phyloP scores from a whole-genome alignment of 768 basidiomycete genomes.

The Russula virescens region DNA sequence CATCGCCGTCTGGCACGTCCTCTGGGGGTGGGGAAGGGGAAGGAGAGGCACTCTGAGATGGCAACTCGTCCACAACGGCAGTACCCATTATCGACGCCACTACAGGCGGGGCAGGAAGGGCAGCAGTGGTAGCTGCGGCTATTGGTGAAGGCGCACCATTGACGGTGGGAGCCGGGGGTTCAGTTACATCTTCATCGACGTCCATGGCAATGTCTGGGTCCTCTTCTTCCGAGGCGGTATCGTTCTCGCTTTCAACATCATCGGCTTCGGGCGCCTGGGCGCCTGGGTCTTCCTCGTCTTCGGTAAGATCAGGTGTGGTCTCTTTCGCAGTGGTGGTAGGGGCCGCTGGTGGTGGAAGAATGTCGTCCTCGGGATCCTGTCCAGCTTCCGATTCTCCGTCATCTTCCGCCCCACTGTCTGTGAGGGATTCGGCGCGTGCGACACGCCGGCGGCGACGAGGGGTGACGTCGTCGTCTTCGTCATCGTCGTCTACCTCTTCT shows the following conservation, averaged over 20 bases:
- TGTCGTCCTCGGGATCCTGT: conserved; percentile 35
- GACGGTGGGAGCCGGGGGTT: conserved; percentile 10
- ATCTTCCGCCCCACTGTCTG: conserved; percentile 20
- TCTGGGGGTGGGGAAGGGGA: conserved; percentile 19
- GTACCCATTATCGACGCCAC: conserved; percentile 19
- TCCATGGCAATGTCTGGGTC: conserved; percentile 29
- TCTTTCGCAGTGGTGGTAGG: conserved; percentile 22
- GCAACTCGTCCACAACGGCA: neutral
- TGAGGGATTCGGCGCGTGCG: conserved; percentile 17
- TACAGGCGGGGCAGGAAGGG: neutral
- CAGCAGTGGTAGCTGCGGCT: conserved; percentile 26
- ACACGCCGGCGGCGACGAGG: conserved; percentile 19
- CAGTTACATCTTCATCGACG: conserved; percentile 30
- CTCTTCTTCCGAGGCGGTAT: conserved; percentile 27
- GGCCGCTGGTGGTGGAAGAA: conserved; percentile 28
- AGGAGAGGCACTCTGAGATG: conserved; percentile 16
- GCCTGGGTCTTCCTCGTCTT: conserved; percentile 34
- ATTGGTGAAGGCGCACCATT: conserved; percentile 15
- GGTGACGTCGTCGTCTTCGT: conserved; percentile 21
- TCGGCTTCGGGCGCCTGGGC: conserved; percentile 24
- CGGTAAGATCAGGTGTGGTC: conserved; percentile 29
- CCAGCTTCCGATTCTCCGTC: conserved; percentile 26
- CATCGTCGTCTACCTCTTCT: conserved; percentile 9
- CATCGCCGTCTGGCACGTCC: conserved; percentile 23
- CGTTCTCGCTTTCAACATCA: conserved; percentile 25